Evolutionary conservation across 2,329 filamentous ascomycete genomes (phyloP).

Genomic region (Cladosporium velox): DNA sequence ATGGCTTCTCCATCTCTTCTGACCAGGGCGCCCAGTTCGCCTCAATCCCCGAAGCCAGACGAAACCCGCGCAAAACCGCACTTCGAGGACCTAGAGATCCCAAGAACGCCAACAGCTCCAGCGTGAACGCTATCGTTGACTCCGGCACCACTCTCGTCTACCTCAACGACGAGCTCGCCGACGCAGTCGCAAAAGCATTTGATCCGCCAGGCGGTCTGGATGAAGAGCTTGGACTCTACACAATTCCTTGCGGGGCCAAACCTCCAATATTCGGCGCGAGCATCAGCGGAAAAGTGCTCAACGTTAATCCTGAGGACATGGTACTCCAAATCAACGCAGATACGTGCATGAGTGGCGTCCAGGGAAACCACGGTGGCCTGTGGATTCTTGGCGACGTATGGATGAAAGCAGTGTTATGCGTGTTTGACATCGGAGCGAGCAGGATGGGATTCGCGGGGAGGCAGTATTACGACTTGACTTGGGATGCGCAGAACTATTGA

Average conservation of each 20-base stretch:
- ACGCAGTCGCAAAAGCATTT: slow-evolving; percentile 45
- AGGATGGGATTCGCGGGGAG: slow-evolving; percentile 51
- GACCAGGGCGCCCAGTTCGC: slow-evolving; percentile 31
- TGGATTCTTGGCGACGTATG: slow-evolving; percentile 51
- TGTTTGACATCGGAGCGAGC: slow-evolving; percentile 53
- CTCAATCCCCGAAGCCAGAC: slow-evolving; percentile 23
- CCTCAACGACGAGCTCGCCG: slow-evolving; percentile 42
- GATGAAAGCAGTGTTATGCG: slow-evolving; percentile 53
- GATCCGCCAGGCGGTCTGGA: slow-evolving; percentile 41
- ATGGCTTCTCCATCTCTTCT: slow-evolving; percentile 35
- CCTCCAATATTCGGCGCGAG: slow-evolving; percentile 46
- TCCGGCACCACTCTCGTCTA: slow-evolving; percentile 47
- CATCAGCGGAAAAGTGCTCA: slow-evolving; percentile 41
- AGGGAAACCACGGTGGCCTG: slow-evolving; percentile 35
- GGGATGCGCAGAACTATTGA: neutral
- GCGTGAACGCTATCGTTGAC: slow-evolving; percentile 48
- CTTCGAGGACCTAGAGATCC: slow-evolving; percentile 14
- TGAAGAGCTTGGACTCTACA: neutral
- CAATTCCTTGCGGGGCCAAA: slow-evolving; percentile 46
- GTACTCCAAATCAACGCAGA: slow-evolving; percentile 27
- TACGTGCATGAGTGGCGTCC: slow-evolving; percentile 39
- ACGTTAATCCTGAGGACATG: slow-evolving; percentile 35
- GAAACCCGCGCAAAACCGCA: slow-evolving; percentile 17
- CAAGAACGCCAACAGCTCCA: slow-evolving; percentile 36
- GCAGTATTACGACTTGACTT: slow-evolving; percentile 28